These are phyloP conservation scores for Phoma sp. DNA, from an alignment of 2,329 filamentous ascomycete genomes.

Conservation along the genomic window DNA sequence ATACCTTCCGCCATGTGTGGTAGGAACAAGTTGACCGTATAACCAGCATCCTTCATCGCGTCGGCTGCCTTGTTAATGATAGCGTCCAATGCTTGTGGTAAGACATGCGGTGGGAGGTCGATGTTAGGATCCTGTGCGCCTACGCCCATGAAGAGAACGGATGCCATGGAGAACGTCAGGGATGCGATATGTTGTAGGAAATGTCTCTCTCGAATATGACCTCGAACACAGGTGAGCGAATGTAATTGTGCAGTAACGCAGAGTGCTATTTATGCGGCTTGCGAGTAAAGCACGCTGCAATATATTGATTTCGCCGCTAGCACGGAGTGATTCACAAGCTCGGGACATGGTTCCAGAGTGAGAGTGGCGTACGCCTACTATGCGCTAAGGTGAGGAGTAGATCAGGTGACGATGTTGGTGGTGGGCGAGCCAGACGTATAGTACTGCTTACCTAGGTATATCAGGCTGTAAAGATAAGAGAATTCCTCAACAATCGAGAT, in stretches of 20 bases:
- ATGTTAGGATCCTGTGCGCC: background rate
- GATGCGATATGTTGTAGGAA: background rate
- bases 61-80: background rate
- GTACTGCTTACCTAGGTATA: background rate
- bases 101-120: background rate
- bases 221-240: background rate
- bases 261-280: too few relatives aligned
- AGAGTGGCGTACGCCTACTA: background rate
- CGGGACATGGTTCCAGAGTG: background rate
- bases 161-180: background rate
- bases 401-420: background rate
- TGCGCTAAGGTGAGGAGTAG: conserved; percentile 3
- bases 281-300: background rate
- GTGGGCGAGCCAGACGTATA: background rate
- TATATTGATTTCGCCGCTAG: too few relatives aligned
- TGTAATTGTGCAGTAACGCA: background rate
- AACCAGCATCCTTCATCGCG: background rate
- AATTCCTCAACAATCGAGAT: background rate
- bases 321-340: background rate
- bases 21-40: background rate
- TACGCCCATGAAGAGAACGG: background rate
- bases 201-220: background rate
- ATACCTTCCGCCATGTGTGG: conserved; percentile 4
- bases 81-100: background rate
- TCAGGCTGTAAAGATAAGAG: background rate